Percentiles rank a stretch among this genome's conserved stretches.
These are phyloP conservation scores for Trypethelium eluteriae DNA, from an alignment of 495 filamentous ascomycete species.

Conservation along the genomic window DNA sequence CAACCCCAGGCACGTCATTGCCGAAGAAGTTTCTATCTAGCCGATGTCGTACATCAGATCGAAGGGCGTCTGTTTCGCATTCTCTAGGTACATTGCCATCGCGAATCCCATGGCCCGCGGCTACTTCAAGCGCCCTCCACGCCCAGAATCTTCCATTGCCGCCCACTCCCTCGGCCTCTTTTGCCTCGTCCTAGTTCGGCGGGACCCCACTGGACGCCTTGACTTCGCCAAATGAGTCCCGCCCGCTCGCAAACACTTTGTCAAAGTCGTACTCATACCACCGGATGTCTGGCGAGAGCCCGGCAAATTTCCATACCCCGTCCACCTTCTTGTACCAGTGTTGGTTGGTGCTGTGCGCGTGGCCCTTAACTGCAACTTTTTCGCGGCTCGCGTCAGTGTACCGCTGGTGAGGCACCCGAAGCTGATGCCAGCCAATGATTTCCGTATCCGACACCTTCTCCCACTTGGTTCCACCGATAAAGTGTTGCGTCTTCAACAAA, in stretches of 20 bases:
- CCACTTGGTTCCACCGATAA: conserved; percentile 67
- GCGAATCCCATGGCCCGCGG: neutral
- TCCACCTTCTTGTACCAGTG: conserved; percentile 69
- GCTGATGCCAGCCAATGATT: conserved; percentile 66
- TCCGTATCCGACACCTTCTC: conserved; percentile 61
- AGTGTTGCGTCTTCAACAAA: conserved; percentile 65
- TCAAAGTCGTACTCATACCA: conserved; percentile 68
- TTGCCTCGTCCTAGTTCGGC: neutral
- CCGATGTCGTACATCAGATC: conserved; percentile 1
- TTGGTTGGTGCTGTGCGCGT: conserved; percentile 62
- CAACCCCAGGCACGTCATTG: neutral
- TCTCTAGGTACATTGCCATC: conserved; percentile 4
- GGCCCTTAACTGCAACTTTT: conserved; percentile 53
- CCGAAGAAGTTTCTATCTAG: neutral
- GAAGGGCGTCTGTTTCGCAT: conserved; percentile 8
- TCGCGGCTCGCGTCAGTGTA: conserved; percentile 49
- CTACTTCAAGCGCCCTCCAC: neutral
- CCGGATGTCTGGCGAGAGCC: conserved; percentile 60
- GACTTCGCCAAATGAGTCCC: conserved; percentile 32
- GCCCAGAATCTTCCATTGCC: neutral
- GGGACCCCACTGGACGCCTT: conserved; percentile 10
- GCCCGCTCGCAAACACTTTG: conserved; percentile 36
- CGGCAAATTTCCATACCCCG: conserved; percentile 78
- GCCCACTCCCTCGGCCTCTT: neutral
- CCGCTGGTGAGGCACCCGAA: conserved; percentile 65